Conservation (phyloP, 192 early-diverging fungal species). For the Coemansia furcata region DNA sequence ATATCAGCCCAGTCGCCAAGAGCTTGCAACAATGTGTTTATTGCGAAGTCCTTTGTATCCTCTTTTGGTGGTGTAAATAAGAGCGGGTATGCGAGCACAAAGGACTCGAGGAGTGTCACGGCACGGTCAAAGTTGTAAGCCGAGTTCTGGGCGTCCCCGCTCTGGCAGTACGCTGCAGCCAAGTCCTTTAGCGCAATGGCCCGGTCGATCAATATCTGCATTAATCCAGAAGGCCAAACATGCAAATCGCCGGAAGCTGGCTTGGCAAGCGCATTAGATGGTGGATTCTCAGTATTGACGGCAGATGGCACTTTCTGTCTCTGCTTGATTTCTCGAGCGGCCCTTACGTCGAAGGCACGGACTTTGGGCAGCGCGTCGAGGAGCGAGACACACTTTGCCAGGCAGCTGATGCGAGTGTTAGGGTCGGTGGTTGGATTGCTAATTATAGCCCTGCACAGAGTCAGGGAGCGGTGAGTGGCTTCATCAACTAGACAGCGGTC, state of each 20-base stretch:
- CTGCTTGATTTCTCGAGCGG: not conserved
- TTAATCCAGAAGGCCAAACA: not conserved
- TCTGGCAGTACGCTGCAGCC: conserved; percentile 10
- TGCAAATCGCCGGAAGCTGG: not conserved
- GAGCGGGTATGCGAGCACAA: not conserved
- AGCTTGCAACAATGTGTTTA: not conserved
- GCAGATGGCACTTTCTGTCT: not conserved
- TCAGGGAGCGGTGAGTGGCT: conserved; percentile 3
- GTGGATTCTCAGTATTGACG: not conserved
- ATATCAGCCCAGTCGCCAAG: conserved; percentile 28
- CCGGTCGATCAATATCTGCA: conserved; percentile 10
- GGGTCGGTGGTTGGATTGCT: conserved; percentile 5
- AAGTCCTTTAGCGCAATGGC: conserved; percentile 7
- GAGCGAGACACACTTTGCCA: conserved; percentile 8
- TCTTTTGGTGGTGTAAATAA: not conserved
- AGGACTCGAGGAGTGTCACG: conserved; percentile 8
- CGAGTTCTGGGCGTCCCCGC: conserved; percentile 16
- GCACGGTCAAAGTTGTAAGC: conserved; percentile 21
- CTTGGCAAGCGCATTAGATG: not conserved
- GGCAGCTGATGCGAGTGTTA: not conserved
- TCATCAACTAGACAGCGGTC: conserved; percentile 18
- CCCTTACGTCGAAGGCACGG: conserved; percentile 5
- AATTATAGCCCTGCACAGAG: conserved; percentile 11
- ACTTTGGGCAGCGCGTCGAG: conserved; percentile 10
- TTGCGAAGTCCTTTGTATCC: not conserved